Percentiles rank a stretch among this genome's conserved stretches.
These are phyloP conservation scores for Nyctanthes arbortristis DNA, from an alignment of 257 asterid genomes.

Conservation along the genomic window DNA sequence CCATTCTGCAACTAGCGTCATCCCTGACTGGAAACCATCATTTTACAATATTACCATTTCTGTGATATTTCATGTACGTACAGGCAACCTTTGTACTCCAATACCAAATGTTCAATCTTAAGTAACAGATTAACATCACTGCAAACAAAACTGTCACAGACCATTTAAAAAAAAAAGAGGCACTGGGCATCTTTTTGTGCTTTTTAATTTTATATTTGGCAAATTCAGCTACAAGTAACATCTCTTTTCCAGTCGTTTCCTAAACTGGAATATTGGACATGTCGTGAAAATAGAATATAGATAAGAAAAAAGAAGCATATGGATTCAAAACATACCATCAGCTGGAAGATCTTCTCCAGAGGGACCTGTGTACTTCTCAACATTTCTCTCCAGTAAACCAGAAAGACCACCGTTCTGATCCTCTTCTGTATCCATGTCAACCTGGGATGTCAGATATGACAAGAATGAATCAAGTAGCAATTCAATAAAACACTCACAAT, in stretches of 20 bases:
- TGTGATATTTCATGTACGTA: neutral
- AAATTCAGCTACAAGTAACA: neutral
- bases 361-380: conserved; percentile 34
- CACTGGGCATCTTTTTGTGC: neutral
- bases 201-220: neutral
- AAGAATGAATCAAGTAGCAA: neutral
- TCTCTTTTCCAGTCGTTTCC: neutral
- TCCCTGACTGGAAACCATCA: conserved; percentile 13
- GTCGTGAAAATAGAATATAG: neutral
- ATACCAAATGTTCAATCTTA: neutral
- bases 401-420: conserved; percentile 38
- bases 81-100: conserved; percentile 11
- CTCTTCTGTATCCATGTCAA: conserved; percentile 97
- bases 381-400: conserved; percentile 42
- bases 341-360: conserved; percentile 35
- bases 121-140: neutral
- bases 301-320: conserved; percentile 7
- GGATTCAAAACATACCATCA: conserved; percentile 47
- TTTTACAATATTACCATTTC: neutral
- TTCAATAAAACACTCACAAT: neutral
- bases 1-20: conserved; percentile 1
- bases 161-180: neutral
- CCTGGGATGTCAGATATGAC: conserved; percentile 46
- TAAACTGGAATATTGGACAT: conserved; percentile 11
- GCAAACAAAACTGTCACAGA: neutral